These are phyloP conservation scores for Talaromyces sp. DNA, from an alignment of 2,329 filamentous ascomycete species.

Conservation along the genomic window DNA sequence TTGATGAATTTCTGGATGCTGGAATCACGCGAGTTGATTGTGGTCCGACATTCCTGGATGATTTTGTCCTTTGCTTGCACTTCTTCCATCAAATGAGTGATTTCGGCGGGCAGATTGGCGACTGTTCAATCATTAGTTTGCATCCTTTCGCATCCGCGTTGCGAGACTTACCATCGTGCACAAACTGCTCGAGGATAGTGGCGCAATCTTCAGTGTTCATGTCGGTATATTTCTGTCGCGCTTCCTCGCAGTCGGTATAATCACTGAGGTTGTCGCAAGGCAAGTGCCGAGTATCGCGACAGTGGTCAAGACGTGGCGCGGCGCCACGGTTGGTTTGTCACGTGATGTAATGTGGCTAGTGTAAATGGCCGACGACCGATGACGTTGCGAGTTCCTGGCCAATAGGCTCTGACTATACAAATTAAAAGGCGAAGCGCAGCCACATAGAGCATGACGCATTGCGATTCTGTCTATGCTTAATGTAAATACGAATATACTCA, in stretches of 20 bases:
- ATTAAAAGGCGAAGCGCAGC: neutral
- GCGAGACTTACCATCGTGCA: constrained; percentile 53
- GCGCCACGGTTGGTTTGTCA: neutral
- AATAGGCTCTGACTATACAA: neutral
- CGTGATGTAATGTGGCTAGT: neutral
- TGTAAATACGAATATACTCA: neutral
- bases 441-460: neutral
- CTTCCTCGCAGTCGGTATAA: neutral
- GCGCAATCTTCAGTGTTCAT: constrained; percentile 54
- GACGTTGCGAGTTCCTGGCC: neutral
- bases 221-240: neutral
- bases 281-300: neutral
- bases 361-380: neutral
- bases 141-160: neutral
- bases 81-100: constrained; percentile 63
- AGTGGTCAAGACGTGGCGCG: neutral
- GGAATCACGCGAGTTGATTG: constrained; percentile 55
- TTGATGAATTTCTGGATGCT: constrained; percentile 65
- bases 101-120: constrained; percentile 59
- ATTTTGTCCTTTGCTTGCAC: constrained; percentile 61
- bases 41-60: constrained; percentile 54
- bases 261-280: neutral
- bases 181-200: constrained; percentile 61
- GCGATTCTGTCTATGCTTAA: neutral
- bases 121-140: constrained; percentile 22